Evolutionary conservation across 768 basidiomycete species (phyloP).

Genomic region (Hypholoma sublateritium): DNA sequence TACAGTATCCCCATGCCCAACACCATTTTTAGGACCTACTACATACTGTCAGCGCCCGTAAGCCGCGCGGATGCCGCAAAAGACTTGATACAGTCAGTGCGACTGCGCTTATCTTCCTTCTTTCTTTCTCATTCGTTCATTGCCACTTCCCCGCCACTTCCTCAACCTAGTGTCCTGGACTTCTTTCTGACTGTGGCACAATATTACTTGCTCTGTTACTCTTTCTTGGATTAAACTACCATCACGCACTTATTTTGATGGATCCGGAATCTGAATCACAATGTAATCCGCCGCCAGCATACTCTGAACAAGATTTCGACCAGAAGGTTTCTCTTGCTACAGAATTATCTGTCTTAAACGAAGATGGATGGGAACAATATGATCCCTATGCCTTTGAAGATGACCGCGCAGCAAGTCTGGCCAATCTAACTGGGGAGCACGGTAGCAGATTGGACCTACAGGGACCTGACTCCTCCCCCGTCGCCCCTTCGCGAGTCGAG

Average conservation of each 20-base stretch:
- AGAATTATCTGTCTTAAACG: conserved; percentile 35
- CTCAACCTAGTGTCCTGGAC: background rate
- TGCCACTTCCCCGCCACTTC: background rate
- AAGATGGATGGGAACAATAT: conserved; percentile 52
- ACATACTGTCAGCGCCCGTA: background rate
- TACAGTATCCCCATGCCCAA: no score
- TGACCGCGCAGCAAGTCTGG: background rate
- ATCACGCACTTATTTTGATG: conserved; percentile 6
- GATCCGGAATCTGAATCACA: conserved; percentile 17
- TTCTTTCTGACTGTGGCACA: background rate
- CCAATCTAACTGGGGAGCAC: background rate
- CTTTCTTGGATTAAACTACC: background rate
- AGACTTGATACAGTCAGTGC: background rate
- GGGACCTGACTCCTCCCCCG: conserved; percentile 6
- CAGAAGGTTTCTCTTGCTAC: conserved; percentile 47
- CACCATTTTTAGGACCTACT: background rate
- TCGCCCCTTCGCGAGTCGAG: conserved; percentile 23
- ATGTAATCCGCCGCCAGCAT: conserved; percentile 41
- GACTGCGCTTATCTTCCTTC: background rate
- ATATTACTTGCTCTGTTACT: background rate
- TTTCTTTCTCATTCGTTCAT: background rate
- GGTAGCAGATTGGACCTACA: background rate
- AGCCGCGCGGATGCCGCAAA: background rate
- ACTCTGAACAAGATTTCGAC: conserved; percentile 51
- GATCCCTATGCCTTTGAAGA: conserved; percentile 31